These are phyloP conservation scores for Trichoderma koningiopsis DNA, from an alignment of 2,329 filamentous ascomycete genomes.

Conservation along the genomic window DNA sequence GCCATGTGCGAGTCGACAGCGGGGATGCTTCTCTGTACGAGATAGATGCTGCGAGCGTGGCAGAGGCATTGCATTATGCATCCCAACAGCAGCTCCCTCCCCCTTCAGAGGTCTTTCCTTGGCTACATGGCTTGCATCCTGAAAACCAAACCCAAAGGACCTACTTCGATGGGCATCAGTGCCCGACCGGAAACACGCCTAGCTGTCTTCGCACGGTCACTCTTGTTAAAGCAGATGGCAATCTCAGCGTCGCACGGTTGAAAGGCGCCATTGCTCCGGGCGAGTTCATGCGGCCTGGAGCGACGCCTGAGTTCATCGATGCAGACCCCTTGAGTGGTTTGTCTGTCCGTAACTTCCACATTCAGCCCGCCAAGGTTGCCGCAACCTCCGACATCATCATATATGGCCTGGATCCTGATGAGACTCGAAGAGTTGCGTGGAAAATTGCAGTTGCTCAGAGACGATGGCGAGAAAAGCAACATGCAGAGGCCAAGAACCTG, in stretches of 20 bases:
- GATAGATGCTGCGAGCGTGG: constrained; percentile 69
- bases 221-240: constrained; percentile 84
- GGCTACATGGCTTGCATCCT: constrained; percentile 90
- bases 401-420: constrained; percentile 73
- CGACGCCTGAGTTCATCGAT: constrained; percentile 69
- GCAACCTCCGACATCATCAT: constrained; percentile 89
- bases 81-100: constrained; percentile 81
- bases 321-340: constrained; percentile 88
- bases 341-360: constrained; percentile 95
- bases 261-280: constrained; percentile 84
- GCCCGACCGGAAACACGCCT: constrained; percentile 66
- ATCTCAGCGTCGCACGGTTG: constrained; percentile 71
- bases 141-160: constrained; percentile 85
- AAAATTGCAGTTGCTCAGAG: constrained; percentile 75
- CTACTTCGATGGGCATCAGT: constrained; percentile 82
- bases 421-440: constrained; percentile 65
- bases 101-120: constrained; percentile 86
- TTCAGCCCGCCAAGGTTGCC: constrained; percentile 86
- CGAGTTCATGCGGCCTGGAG: constrained; percentile 67
- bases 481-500: constrained; percentile 54
- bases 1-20: constrained; percentile 55
- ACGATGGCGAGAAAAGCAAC: constrained; percentile 69
- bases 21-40: constrained; percentile 67
- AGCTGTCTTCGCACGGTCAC: constrained; percentile 79
- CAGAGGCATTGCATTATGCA: constrained; percentile 72